A percentile compares a stretch with the other conserved stretches of the same genome.
phyloP scores from a whole-genome alignment of 768 basidiomycete species.

The Tricholoma sp. region DNA sequence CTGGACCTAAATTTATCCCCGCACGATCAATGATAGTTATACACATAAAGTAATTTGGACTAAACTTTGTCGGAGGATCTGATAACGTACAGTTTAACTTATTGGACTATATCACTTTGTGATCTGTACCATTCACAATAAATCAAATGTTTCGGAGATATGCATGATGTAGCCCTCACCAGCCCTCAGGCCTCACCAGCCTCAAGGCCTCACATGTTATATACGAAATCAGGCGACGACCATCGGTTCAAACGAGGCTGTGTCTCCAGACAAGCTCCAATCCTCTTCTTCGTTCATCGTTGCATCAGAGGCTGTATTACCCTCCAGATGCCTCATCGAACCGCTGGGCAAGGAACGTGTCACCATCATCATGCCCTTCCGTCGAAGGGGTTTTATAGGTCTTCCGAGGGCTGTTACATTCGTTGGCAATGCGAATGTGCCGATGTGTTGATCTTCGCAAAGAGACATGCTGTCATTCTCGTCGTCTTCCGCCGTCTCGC shows the following conservation, averaged over 20 bases:
- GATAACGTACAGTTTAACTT: background rate
- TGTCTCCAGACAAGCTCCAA: slow-evolving; percentile 26
- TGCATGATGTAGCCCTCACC: background rate
- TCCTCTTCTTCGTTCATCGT: slow-evolving; percentile 32
- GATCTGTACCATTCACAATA: background rate
- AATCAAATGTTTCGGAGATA: background rate
- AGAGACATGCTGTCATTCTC: slow-evolving; percentile 8
- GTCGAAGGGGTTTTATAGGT: slow-evolving; percentile 35
- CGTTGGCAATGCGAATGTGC: slow-evolving; percentile 8
- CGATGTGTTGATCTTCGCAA: slow-evolving; percentile 10
- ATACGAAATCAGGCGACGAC: background rate
- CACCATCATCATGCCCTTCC: slow-evolving; percentile 24
- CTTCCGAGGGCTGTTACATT: slow-evolving; percentile 9
- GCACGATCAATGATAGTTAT: background rate
- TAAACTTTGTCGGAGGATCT: background rate
- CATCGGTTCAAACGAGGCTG: slow-evolving; percentile 7
- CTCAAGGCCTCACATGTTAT: too few species aligned
- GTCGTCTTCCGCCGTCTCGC: slow-evolving; percentile 19
- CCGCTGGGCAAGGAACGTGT: slow-evolving; percentile 35
- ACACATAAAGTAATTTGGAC: background rate
- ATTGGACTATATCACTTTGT: background rate
- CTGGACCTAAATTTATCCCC: slow-evolving; percentile 2
- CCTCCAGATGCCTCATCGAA: slow-evolving; percentile 5
- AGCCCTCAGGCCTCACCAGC: background rate
- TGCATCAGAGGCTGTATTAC: background rate